Evolutionary conservation across 176 grass and related monocot genomes (phyloP), one percentile per base, ranked within the genome.

Genomic region (Puccinellia tenuiflora): DNA sequence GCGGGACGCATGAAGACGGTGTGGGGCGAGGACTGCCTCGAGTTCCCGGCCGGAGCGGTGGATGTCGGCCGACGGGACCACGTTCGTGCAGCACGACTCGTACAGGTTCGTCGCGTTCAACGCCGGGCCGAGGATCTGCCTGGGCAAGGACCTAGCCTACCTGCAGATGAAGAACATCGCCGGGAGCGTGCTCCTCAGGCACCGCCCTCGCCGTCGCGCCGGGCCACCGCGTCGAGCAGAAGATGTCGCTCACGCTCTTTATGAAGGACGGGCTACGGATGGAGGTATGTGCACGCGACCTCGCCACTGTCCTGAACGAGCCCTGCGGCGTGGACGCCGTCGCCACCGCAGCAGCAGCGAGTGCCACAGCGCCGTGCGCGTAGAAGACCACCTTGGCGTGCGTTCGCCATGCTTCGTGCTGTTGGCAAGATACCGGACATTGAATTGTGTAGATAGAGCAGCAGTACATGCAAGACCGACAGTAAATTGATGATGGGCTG

Each of bases 101-200:
- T 98, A 88, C 79, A 86, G 82, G 86, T 98, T 98, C 79, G 90
- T 98, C 18, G 95, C 95, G 20, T 98, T 98, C 89, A 95, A 98
- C 51, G 95, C 92, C 34, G 95, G 95, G 6, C 95, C 95, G 4
- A 84, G 95, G 50, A 89, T 94, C 28, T 98, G 95, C 91, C 92
- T 98, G 4, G 95, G 95, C 9, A 98, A 95, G 81, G 95, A 98
- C 79, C 86, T 98, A 9, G 95, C 95, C 10, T 98, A 95, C 90
- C 95, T 98, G 66, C 95, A 98, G 87, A 98, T 98, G 95, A 98
- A 98, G 88, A 92, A 90, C 90, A 88, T 98, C 73, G 95, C 92
- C 9, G 90, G 90, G 0, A 91, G 87, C 69, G 88, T 95, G 85
- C 90, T 98, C 52, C 95, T 97, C 24, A 85, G 92, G 30, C 80